phyloP scores from a whole-genome alignment of 306 rosid genomes.

The Astragalus glycyphyllos region DNA sequence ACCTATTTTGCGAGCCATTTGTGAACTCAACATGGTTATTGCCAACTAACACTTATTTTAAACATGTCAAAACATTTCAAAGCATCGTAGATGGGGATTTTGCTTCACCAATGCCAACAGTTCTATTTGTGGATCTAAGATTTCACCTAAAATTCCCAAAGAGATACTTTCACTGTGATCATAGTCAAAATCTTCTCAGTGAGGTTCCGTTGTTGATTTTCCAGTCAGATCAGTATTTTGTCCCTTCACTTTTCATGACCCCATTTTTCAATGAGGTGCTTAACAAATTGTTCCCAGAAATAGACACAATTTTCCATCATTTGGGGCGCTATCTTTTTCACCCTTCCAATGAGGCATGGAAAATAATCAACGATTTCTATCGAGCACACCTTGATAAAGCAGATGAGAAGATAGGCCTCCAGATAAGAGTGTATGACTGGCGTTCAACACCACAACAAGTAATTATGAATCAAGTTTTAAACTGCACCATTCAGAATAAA shows the following conservation, averaged over 20 bases:
- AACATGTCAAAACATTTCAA: conserved; percentile 50
- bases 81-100: conserved; percentile 41
- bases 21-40: conserved; percentile 64
- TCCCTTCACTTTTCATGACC: conserved; percentile 66
- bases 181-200: conserved; percentile 53
- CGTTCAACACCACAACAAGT: conserved; percentile 23
- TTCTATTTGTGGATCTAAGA: conserved; percentile 52
- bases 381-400: conserved; percentile 36
- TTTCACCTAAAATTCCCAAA: conserved; percentile 41
- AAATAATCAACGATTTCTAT: conserved; percentile 47
- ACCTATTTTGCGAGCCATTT: conserved; percentile 71
- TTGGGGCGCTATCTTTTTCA: conserved; percentile 43
- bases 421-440: conserved; percentile 40
- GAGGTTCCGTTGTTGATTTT: conserved; percentile 51
- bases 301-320: conserved; percentile 42
- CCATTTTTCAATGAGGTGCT: conserved; percentile 49
- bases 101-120: conserved; percentile 23
- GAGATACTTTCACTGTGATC: conserved; percentile 63
- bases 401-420: conserved; percentile 35
- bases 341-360: conserved; percentile 53
- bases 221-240: conserved; percentile 63
- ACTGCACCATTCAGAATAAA: conserved; percentile 51
- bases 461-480: conserved; percentile 49
- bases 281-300: conserved; percentile 40
- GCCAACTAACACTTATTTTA: conserved; percentile 50